Conservation (phyloP, 352 stramenopile species). For the Phytopythium chamaehyphon region DNA sequence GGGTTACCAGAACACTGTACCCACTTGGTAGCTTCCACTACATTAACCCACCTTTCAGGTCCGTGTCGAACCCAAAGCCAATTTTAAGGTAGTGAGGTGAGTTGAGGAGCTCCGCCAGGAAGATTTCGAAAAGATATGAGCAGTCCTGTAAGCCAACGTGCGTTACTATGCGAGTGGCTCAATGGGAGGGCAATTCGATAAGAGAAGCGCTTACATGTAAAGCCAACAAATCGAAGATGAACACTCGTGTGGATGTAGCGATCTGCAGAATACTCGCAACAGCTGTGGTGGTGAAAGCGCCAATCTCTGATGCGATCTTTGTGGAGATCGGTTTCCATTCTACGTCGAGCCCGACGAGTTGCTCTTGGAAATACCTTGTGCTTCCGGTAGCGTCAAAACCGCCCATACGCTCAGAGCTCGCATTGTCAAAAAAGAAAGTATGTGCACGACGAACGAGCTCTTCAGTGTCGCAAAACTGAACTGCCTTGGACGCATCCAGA, state of each 20-base stretch:
- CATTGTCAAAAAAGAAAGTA: conserved; percentile 21
- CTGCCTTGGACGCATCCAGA: conserved; percentile 8
- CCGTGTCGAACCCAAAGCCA: conserved; percentile 68
- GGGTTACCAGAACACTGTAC: background rate
- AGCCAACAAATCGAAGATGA: conserved; percentile 55
- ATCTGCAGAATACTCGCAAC: conserved; percentile 68
- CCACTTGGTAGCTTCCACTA: too few relatives aligned
- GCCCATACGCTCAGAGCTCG: background rate
- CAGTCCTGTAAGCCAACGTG: too few relatives aligned
- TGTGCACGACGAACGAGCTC: conserved; percentile 16
- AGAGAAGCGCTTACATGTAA: conserved; percentile 36
- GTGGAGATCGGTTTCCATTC: conserved; percentile 62
- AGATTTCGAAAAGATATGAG: conserved; percentile 40
- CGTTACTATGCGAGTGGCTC: too few relatives aligned
- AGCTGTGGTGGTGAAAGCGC: conserved; percentile 16
- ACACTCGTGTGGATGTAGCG: conserved; percentile 35
- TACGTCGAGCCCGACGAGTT: conserved; percentile 58
- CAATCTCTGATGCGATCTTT: conserved; percentile 23
- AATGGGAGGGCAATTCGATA: too few relatives aligned
- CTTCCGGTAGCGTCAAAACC: background rate
- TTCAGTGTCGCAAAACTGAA: conserved; percentile 47
- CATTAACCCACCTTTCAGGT: conserved; percentile 50
- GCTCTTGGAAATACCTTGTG: conserved; percentile 2
- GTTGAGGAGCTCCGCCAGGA: conserved; percentile 36
- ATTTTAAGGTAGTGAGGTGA: conserved; percentile 37